Conservation (phyloP, 768 basidiomycete genomes). For the Leccinum arenicola region DNA sequence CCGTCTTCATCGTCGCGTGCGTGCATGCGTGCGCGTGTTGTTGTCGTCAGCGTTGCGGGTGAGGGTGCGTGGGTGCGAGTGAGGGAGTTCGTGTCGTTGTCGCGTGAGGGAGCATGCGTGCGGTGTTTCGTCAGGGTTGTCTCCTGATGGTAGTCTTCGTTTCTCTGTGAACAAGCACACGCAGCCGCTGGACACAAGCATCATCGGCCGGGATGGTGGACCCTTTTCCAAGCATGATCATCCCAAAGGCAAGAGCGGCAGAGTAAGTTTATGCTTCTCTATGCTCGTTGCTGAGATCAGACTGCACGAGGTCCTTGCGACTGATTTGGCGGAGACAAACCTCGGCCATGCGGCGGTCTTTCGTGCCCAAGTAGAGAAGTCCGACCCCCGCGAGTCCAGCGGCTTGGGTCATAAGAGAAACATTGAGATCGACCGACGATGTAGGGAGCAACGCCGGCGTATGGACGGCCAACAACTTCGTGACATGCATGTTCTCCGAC, state of each 20-base stretch:
- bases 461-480: too few relatives aligned
- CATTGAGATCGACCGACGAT: too few relatives aligned
- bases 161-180: constrained; percentile 76
- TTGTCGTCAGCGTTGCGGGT: too few relatives aligned
- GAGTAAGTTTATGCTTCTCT: constrained; percentile 91
- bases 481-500: too few relatives aligned
- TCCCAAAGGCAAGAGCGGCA: constrained; percentile 87
- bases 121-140: too few relatives aligned
- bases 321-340: constrained; percentile 84
- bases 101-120: too few relatives aligned
- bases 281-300: constrained; percentile 84
- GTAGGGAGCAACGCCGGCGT: too few relatives aligned
- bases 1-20: too few relatives aligned
- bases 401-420: too few relatives aligned
- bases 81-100: too few relatives aligned
- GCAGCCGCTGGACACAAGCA: constrained; percentile 62
- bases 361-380: constrained; percentile 84
- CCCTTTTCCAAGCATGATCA: constrained; percentile 94
- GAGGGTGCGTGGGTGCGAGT: too few relatives aligned
- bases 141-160: constrained; percentile 35
- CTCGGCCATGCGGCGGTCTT: constrained; percentile 89
- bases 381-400: constrained; percentile 87
- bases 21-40: too few relatives aligned
- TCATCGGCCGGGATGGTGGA: constrained; percentile 75
- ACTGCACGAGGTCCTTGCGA: constrained; percentile 70